A percentile compares a stretch with the other conserved stretches of the same genome.
Conservation (phyloP, 805 yeast species). For the Saturnispora galanensis region DNA sequence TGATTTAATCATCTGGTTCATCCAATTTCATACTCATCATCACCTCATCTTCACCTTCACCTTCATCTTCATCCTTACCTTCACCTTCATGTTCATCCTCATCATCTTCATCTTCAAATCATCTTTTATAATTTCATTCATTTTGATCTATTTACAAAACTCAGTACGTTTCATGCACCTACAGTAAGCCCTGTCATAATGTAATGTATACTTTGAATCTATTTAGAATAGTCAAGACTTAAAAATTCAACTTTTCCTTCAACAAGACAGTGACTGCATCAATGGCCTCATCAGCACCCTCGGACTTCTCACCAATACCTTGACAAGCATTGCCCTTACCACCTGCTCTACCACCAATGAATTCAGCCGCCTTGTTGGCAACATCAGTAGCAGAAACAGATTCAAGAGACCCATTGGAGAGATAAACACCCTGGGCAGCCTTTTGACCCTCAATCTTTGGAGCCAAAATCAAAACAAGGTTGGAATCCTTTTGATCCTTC, state of each 20-base stretch:
- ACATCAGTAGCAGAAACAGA: slow-evolving; percentile 66
- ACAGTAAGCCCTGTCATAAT: too few relatives aligned
- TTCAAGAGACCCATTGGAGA: slow-evolving; percentile 59
- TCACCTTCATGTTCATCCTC: too few relatives aligned
- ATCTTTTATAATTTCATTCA: too few relatives aligned
- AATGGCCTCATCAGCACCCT: slow-evolving; percentile 64
- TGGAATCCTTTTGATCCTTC: slow-evolving; percentile 61
- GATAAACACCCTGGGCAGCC: slow-evolving; percentile 93
- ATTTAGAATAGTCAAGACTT: background rate
- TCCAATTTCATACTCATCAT: too few relatives aligned
- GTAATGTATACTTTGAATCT: too few relatives aligned
- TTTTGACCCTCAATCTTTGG: slow-evolving; percentile 39
- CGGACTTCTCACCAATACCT: slow-evolving; percentile 87
- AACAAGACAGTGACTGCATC: slow-evolving; percentile 27
- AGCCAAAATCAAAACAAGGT: slow-evolving; percentile 75
- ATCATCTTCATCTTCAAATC: too few relatives aligned
- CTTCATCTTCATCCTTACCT: too few relatives aligned
- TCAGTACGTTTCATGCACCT: too few relatives aligned
- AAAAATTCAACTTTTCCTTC: slow-evolving; percentile 6
- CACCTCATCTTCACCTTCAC: too few relatives aligned
- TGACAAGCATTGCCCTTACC: slow-evolving; percentile 96
- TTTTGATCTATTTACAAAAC: too few relatives aligned
- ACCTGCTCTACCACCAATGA: slow-evolving; percentile 96
- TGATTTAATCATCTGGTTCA: too few relatives aligned
- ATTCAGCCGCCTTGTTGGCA: slow-evolving; percentile 57